Percentiles rank a stretch among this genome's conserved stretches.
Conservation (phyloP, 1,284 basidiomycete species). For the Exobasidium cylindrosporum region DNA sequence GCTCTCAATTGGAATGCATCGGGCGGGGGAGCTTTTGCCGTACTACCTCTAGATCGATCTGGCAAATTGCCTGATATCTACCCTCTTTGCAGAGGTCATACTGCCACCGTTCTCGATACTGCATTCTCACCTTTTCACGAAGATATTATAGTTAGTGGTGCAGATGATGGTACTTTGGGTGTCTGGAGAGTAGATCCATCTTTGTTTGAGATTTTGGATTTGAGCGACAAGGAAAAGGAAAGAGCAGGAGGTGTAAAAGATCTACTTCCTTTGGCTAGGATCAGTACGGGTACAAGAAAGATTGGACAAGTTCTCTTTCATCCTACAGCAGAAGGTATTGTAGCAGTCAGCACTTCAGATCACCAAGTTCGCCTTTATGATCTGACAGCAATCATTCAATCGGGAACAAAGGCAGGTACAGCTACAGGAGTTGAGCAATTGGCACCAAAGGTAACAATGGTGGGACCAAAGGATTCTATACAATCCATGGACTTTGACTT, state of each 20-base stretch:
- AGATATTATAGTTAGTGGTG: slow-evolving; percentile 79
- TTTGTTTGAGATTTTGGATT: slow-evolving; percentile 57
- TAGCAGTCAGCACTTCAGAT: slow-evolving; percentile 84
- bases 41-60: slow-evolving; percentile 67
- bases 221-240: slow-evolving; percentile 44
- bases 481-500: slow-evolving; percentile 82
- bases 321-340: slow-evolving; percentile 80
- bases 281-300: slow-evolving; percentile 66
- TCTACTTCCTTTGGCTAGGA: slow-evolving; percentile 67
- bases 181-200: slow-evolving; percentile 82
- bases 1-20: slow-evolving; percentile 90
- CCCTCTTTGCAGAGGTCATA: slow-evolving; percentile 80
- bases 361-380: slow-evolving; percentile 90
- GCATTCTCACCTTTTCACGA: slow-evolving; percentile 96
- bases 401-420: background rate
- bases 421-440: slow-evolving; percentile 2
- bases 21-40: slow-evolving; percentile 90
- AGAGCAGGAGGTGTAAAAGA: slow-evolving; percentile 63
- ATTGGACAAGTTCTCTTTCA: slow-evolving; percentile 93
- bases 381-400: slow-evolving; percentile 23
- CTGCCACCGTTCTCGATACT: slow-evolving; percentile 85
- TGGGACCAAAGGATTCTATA: slow-evolving; percentile 80
- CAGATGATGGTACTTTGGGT: slow-evolving; percentile 88
- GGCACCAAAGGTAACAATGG: slow-evolving; percentile 61
- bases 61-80: slow-evolving; percentile 82